Conservation (phyloP, 1,284 basidiomycete species). For the Amylostereum chailletii region DNA sequence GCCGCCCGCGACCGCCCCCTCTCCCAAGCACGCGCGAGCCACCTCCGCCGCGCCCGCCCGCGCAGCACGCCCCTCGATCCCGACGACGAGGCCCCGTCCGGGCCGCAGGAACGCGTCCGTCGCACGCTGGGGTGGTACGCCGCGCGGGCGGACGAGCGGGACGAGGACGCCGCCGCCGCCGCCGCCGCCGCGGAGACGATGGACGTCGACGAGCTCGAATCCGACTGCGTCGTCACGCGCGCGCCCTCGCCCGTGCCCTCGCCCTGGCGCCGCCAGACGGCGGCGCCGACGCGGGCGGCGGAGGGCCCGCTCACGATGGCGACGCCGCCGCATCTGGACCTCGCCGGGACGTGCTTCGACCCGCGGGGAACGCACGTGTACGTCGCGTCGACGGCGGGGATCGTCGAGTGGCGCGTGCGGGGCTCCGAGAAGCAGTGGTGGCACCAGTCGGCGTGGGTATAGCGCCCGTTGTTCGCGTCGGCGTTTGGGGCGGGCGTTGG, state of each 20-base stretch:
- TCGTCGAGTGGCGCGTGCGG: conserved; percentile 21
- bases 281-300: conserved; percentile 20
- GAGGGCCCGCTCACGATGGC: conserved; percentile 7
- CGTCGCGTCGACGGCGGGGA: conserved; percentile 51
- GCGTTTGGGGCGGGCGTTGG: conserved; percentile 14
- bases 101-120: no score
- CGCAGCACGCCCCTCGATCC: conserved; percentile 3
- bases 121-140: no score
- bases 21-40: not conserved
- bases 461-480: not conserved
- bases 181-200: not conserved
- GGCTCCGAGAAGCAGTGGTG: conserved; percentile 13
- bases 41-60: not conserved
- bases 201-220: not conserved
- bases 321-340: conserved; percentile 37
- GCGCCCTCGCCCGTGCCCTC: conserved; percentile 29
- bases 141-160: no score
- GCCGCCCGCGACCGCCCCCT: not conserved
- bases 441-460: conserved; percentile 10
- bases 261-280: conserved; percentile 13
- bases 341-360: conserved; percentile 71
- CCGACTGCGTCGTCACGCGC: conserved; percentile 23
- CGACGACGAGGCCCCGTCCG: conserved; percentile 9
- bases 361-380: conserved; percentile 60
- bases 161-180: not conserved